Evolutionary conservation across 2,329 filamentous ascomycete species (phyloP).

Genomic region (Aspergillus fumigatus): DNA sequence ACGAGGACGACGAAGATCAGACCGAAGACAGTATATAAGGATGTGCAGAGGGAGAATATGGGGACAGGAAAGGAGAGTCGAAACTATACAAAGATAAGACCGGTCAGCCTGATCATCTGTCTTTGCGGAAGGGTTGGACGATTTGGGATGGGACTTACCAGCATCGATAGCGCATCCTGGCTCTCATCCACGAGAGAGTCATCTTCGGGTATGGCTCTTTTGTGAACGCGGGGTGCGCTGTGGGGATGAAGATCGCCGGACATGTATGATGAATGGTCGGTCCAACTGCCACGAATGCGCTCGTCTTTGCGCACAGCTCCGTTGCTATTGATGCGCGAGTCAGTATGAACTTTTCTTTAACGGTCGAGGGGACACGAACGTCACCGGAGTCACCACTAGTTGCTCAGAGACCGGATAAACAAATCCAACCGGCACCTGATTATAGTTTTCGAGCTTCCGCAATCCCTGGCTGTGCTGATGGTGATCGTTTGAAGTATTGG

Average conservation of each 20-base stretch:
- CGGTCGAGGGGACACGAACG: slow-evolving; percentile 19
- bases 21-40: slow-evolving; percentile 51
- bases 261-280: slow-evolving; percentile 33
- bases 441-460: slow-evolving; percentile 1
- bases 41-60: slow-evolving; percentile 50
- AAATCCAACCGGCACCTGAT: slow-evolving; percentile 13
- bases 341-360: slow-evolving; percentile 20
- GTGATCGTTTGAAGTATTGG: slow-evolving; percentile 18
- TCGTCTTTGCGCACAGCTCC: slow-evolving; percentile 27
- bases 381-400: slow-evolving; percentile 14
- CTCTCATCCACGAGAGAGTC: slow-evolving; percentile 23
- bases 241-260: slow-evolving; percentile 26
- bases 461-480: slow-evolving; percentile 8
- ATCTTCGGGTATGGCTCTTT: slow-evolving; percentile 24
- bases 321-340: slow-evolving; percentile 24
- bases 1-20: slow-evolving; percentile 49
- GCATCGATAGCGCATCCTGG: slow-evolving; percentile 43
- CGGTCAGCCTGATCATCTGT: slow-evolving; percentile 6
- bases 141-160: slow-evolving; percentile 27
- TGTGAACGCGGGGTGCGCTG: slow-evolving; percentile 21
- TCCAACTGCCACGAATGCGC: slow-evolving; percentile 27
- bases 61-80: slow-evolving; percentile 52
- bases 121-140: neutral
- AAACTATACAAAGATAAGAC: slow-evolving; percentile 35
- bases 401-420: slow-evolving; percentile 15